Conservation (phyloP, 352 stramenopile genomes). For the Aphanomyces invadans region DNA sequence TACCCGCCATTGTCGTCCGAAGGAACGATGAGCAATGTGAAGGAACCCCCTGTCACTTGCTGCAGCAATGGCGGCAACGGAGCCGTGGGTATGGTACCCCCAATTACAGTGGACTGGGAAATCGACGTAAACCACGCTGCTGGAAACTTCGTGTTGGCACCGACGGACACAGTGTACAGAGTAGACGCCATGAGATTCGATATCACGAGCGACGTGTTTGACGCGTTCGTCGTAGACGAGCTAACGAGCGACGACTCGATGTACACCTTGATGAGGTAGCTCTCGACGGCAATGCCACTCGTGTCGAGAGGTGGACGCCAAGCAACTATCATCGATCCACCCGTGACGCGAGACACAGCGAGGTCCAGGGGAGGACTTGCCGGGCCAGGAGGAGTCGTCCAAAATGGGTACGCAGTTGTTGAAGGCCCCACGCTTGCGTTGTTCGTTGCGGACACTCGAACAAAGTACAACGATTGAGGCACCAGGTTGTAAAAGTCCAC, state of each 20-base stretch:
- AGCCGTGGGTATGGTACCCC: background rate
- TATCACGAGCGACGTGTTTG: background rate
- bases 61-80: background rate
- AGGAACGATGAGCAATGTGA: background rate
- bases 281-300: conserved; percentile 37
- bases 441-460: conserved; percentile 1
- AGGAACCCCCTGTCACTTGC: background rate
- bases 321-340: conserved; percentile 34
- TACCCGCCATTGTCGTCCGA: background rate
- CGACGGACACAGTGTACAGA: background rate
- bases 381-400: background rate
- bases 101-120: background rate
- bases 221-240: background rate
- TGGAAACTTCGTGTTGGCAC: conserved; percentile 1
- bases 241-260: background rate
- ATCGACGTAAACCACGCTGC: background rate
- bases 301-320: conserved; percentile 52
- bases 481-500: background rate
- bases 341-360: conserved; percentile 28
- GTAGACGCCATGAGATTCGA: background rate
- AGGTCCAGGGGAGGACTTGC: conserved; percentile 31
- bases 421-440: background rate
- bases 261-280: conserved; percentile 31
- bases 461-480: conserved; percentile 6
- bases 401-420: conserved; percentile 3